These are phyloP conservation scores for Phyllosticta citrichinensis DNA, from an alignment of 2,329 filamentous ascomycete genomes.

Conservation along the genomic window DNA sequence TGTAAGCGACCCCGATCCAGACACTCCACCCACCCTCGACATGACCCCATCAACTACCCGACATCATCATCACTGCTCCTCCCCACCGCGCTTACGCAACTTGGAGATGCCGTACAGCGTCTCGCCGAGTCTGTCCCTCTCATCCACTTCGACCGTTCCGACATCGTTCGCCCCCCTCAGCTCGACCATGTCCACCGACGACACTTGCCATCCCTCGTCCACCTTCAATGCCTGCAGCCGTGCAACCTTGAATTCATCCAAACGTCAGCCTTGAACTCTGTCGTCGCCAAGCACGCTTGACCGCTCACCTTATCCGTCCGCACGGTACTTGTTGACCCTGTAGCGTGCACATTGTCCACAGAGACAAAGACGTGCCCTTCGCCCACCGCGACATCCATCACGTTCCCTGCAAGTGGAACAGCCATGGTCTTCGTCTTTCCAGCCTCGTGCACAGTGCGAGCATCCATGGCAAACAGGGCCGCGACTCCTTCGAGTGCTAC, in stretches of 20 bases:
- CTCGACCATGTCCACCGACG: not conserved
- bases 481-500: slow-evolving; percentile 39
- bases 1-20: slow-evolving; percentile 1
- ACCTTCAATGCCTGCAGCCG: not conserved
- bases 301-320: slow-evolving; percentile 21
- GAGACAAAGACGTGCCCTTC: slow-evolving; percentile 33
- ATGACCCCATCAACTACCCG: not conserved
- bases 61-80: slow-evolving; percentile 19
- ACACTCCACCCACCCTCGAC: not conserved
- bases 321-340: slow-evolving; percentile 38
- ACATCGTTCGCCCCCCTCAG: slow-evolving; percentile 13
- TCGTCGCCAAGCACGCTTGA: not conserved
- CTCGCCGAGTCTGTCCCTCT: slow-evolving; percentile 16
- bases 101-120: slow-evolving; percentile 40
- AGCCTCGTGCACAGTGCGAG: slow-evolving; percentile 41
- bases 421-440: slow-evolving; percentile 18
- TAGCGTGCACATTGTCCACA: slow-evolving; percentile 43
- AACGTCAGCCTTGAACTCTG: slow-evolving; percentile 3
- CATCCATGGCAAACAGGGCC: slow-evolving; percentile 54
- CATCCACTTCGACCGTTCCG: slow-evolving; percentile 16
- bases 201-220: not conserved
- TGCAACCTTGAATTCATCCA: slow-evolving; percentile 4
- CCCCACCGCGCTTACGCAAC: slow-evolving; percentile 38
- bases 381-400: slow-evolving; percentile 44
- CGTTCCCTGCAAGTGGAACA: slow-evolving; percentile 53